Evolutionary conservation across 306 rosid genomes (phyloP).

Genomic region (Cyclanthera cordifolia): DNA sequence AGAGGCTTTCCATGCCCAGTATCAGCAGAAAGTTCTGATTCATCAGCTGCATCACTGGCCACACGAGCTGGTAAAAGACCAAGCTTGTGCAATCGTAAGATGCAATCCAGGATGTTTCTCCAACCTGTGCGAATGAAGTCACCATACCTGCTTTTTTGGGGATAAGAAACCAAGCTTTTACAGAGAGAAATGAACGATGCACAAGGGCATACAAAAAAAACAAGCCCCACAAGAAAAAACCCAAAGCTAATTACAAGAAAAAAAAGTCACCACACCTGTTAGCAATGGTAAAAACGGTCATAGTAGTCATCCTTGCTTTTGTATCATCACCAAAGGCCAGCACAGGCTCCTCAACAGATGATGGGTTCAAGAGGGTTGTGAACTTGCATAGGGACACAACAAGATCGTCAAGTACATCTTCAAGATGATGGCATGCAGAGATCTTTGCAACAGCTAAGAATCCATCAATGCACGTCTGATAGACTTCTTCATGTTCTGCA

Average conservation of each 20-base stretch:
- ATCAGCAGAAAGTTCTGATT: slow-evolving; percentile 71
- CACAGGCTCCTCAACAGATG: slow-evolving; percentile 80
- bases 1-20: slow-evolving; percentile 67
- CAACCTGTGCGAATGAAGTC: slow-evolving; percentile 92
- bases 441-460: slow-evolving; percentile 91
- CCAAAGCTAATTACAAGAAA: neutral
- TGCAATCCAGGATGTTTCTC: slow-evolving; percentile 96
- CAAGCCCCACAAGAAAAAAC: neutral
- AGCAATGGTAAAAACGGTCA: slow-evolving; percentile 84
- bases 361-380: slow-evolving; percentile 80
- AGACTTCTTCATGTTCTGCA: slow-evolving; percentile 85
- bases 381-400: slow-evolving; percentile 96
- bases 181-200: neutral
- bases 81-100: slow-evolving; percentile 85
- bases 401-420: slow-evolving; percentile 94
- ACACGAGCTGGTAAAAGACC: slow-evolving; percentile 97
- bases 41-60: slow-evolving; percentile 95
- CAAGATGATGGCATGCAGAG: slow-evolving; percentile 96
- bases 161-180: neutral
- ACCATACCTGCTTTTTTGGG: slow-evolving; percentile 54
- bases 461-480: slow-evolving; percentile 91
- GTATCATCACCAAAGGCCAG: slow-evolving; percentile 90
- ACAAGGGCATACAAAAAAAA: no score
- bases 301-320: slow-evolving; percentile 94
- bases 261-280: slow-evolving; percentile 73